Percentiles rank a stretch among this genome's conserved stretches.
Evolutionary conservation across 306 rosid species (phyloP).

Genomic region (Corylus americana): DNA sequence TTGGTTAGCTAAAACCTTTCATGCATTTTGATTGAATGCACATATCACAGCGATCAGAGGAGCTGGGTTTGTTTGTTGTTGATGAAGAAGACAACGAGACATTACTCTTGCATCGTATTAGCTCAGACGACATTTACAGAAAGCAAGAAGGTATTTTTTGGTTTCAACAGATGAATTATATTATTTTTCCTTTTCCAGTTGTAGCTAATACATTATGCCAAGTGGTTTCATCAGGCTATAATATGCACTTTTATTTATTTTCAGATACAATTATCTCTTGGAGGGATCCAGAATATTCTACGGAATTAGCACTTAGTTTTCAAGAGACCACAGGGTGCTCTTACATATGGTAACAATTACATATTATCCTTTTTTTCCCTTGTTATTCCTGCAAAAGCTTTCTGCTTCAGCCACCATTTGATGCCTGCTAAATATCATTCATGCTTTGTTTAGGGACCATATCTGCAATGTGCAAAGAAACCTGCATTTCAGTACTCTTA

Average conservation of each 20-base stretch:
- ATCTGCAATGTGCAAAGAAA: constrained; percentile 86
- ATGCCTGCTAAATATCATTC: constrained; percentile 28
- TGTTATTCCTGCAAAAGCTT: background rate
- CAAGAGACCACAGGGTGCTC: constrained; percentile 91
- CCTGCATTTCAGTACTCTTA: constrained; percentile 75
- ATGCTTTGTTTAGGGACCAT: constrained; percentile 65
- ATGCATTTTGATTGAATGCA: constrained; percentile 19
- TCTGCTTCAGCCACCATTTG: constrained; percentile 27
- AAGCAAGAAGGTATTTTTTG: constrained; percentile 88
- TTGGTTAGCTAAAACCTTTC: constrained; percentile 11
- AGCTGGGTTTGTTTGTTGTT: constrained; percentile 76
- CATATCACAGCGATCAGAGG: constrained; percentile 78
- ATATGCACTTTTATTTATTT: constrained; percentile 3
- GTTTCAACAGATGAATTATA: constrained; percentile 3
- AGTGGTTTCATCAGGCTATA: background rate
- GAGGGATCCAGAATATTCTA: constrained; percentile 92
- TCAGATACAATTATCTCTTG: constrained; percentile 93
- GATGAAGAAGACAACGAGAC: constrained; percentile 92
- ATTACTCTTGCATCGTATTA: constrained; percentile 80
- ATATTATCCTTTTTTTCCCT: background rate
- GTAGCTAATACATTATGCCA: constrained; percentile 2
- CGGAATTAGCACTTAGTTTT: constrained; percentile 95
- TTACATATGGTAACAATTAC: constrained; percentile 70
- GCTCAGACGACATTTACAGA: constrained; percentile 80
- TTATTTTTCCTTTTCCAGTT: constrained; percentile 7